phyloP scores from a whole-genome alignment of 805 yeast genomes.

The Wickerhamiella azyma region DNA sequence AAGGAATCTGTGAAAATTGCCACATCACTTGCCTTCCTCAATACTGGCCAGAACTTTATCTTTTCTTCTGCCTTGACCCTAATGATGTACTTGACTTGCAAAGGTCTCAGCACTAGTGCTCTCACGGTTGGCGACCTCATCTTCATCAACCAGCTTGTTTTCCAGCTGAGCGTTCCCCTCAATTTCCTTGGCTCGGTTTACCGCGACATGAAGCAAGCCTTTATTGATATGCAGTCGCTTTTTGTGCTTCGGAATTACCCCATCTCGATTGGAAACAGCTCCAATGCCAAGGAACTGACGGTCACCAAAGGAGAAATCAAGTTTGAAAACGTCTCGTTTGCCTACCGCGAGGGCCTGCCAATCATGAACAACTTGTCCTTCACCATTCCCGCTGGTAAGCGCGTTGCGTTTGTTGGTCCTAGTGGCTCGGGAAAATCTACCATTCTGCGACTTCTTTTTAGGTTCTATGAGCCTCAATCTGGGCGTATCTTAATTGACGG shows the following conservation, averaged over 20 bases:
- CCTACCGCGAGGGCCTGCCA: constrained; percentile 80
- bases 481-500: constrained; percentile 82
- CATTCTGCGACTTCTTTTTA: constrained; percentile 62
- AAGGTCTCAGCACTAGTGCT: constrained; percentile 72
- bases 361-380: constrained; percentile 71
- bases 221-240: constrained; percentile 90
- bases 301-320: constrained; percentile 54
- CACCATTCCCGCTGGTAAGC: constrained; percentile 77
- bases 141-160: constrained; percentile 85
- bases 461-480: constrained; percentile 71
- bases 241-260: constrained; percentile 72
- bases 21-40: constrained; percentile 58
- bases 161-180: constrained; percentile 88
- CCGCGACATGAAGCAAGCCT: constrained; percentile 82
- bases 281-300: constrained; percentile 46
- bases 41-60: constrained; percentile 65
- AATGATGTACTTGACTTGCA: constrained; percentile 97
- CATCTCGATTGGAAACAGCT: constrained; percentile 48
- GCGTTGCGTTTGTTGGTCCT: constrained; percentile 92
- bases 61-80: constrained; percentile 82
- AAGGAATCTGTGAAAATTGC: constrained; percentile 56
- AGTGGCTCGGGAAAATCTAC: constrained; percentile 95
- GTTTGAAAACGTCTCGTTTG: constrained; percentile 86
- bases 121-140: constrained; percentile 92
- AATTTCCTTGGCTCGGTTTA: constrained; percentile 93